A percentile compares a stretch with the other conserved stretches of the same genome.
phyloP scores from a whole-genome alignment of 495 filamentous ascomycete genomes.

The Aspergillus wentii region DNA sequence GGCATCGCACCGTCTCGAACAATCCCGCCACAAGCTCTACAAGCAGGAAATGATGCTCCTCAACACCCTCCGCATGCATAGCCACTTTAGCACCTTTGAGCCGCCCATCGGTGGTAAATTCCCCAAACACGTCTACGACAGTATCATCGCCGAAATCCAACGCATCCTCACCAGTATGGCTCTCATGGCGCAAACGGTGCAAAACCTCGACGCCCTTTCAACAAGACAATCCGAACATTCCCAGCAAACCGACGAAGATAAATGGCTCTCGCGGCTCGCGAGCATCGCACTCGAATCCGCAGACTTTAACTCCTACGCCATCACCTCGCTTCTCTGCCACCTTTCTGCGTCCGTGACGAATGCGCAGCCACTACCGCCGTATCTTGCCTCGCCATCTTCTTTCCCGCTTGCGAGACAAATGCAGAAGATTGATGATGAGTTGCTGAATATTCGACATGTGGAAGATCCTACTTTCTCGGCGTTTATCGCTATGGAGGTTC shows the following conservation, averaged over 20 bases:
- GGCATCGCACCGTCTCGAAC: constrained; percentile 14
- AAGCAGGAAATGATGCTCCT: constrained; percentile 31
- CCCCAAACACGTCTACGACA: constrained; percentile 26
- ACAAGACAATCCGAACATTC: constrained; percentile 2
- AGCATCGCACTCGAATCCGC: constrained; percentile 26
- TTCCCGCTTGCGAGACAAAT: constrained; percentile 52
- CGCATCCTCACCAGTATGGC: constrained; percentile 60
- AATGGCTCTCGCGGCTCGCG: constrained; percentile 23
- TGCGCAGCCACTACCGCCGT: constrained; percentile 55
- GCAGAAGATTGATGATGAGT: constrained; percentile 43
- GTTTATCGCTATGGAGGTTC: constrained; percentile 69
- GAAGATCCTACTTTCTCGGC: constrained; percentile 68
- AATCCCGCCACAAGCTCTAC: constrained; percentile 22
- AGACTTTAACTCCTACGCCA: constrained; percentile 55
- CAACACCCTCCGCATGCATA: constrained; percentile 24
- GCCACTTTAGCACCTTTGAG: constrained; percentile 31
- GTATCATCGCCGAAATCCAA: constrained; percentile 28
- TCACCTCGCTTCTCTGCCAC: constrained; percentile 59
- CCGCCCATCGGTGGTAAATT: constrained; percentile 34
- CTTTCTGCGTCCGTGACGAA: constrained; percentile 61
- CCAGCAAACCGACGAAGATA: constrained; percentile 2
- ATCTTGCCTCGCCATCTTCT: constrained; percentile 46
- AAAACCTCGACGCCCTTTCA: constrained; percentile 16
- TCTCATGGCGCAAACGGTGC: constrained; percentile 53
- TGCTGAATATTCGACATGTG: constrained; percentile 61